These are phyloP conservation scores for Paxillus involutus DNA, from an alignment of 768 basidiomycete species.

Conservation along the genomic window DNA sequence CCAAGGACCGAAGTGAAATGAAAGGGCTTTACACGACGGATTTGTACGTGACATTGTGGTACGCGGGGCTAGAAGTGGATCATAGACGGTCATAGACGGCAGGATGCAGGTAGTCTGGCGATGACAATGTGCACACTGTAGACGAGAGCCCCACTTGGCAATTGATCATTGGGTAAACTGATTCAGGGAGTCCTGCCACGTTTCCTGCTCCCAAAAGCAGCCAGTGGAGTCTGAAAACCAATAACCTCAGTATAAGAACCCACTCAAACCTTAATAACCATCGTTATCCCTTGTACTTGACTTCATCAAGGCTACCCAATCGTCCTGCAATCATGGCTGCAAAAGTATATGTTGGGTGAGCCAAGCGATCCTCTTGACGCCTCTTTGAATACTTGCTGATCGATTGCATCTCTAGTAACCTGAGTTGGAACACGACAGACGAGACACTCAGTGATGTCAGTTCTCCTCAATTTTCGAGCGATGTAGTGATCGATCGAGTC, in stretches of 20 bases:
- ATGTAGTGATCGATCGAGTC: constrained; percentile 1
- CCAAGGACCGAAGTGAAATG: too few species aligned
- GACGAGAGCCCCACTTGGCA: too few species aligned
- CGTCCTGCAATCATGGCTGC: constrained; percentile 26
- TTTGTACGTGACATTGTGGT: too few species aligned
- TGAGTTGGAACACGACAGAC: constrained; percentile 35
- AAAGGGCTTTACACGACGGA: too few species aligned
- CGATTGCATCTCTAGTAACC: constrained; percentile 20
- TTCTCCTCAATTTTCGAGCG: not conserved
- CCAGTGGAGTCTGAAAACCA: constrained; percentile 32
- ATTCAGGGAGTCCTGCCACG: not conserved
- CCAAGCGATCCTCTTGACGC: not conserved
- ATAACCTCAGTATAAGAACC: constrained; percentile 26
- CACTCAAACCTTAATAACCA: constrained; percentile 15
- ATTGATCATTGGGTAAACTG: too few species aligned
- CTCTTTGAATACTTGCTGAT: not conserved
- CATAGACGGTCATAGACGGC: too few species aligned
- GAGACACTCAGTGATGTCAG: constrained; percentile 24
- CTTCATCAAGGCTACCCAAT: constrained; percentile 12
- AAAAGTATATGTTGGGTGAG: constrained; percentile 35
- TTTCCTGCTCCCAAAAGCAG: constrained; percentile 26
- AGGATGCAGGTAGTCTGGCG: too few species aligned
- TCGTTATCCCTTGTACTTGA: constrained; percentile 2
- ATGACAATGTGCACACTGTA: too few species aligned
- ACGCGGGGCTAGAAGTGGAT: too few species aligned